Evolutionary conservation across 352 stramenopile genomes (phyloP), one percentile per base, ranked within the genome.

Genomic region (Pseudoperonospora humuli): DNA sequence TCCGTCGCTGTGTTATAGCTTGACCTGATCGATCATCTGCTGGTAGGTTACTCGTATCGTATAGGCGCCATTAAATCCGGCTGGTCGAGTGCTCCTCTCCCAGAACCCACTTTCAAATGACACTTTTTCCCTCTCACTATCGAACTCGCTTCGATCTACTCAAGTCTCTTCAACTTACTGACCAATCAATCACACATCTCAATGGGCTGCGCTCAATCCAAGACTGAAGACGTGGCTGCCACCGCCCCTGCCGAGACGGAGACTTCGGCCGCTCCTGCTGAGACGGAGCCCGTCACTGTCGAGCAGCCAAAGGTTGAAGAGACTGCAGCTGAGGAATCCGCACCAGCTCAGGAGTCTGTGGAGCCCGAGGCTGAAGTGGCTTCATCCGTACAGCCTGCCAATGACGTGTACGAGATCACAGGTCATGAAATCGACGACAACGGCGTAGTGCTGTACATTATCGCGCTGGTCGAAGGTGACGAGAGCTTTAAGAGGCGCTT

Each of bases 191-290:
- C 53, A 42, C 34, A 6, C 7, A 31, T 20, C 32, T 11, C 25
- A 25, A 27, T 89, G 76, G 76, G 76, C 64, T 89, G 76, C 57
- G 67, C 48, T 29, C 76, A 89, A 66, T 89, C 76, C 44, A 86
- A 79, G 26, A 68, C 64, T 1, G 61, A 76, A 4, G 66, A 82
- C 38, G 51, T 69, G 2, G 50, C 28, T 17, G 26, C 43, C 15
- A 42, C n/a, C 50, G 18, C 59, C 59, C 2, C 46, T 32, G 14
- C 45, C 47, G 47, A 49, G 25, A 24, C 18, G n/a, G 53, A 57
- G 14, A 20, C 28, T 33, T n/a, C 7, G 2, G 21, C n/a, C 11
- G 23, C 8, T 32, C 24, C 26, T 11, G 7, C 9, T 24, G 38
- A 45, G 38, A 35, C 38, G 5, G 38, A 45, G 25, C 24, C 38